These are phyloP conservation scores for Orbilia ellipsospora DNA, from an alignment of 2,329 filamentous ascomycete species.

Conservation along the genomic window DNA sequence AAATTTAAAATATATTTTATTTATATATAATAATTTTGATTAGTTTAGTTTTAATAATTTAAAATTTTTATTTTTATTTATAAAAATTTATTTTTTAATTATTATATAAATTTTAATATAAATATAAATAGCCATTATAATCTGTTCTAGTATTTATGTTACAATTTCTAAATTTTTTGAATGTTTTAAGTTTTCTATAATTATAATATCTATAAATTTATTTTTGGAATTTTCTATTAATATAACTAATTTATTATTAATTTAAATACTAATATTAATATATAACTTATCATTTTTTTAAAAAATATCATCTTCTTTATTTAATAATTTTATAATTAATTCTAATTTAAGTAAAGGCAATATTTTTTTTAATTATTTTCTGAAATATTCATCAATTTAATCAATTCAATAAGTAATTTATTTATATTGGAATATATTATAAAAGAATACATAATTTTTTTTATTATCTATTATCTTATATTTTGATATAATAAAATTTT, in stretches of 20 bases:
- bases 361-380: too few species aligned
- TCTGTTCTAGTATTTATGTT: neutral
- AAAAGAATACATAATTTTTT: too few species aligned
- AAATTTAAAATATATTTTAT: neutral
- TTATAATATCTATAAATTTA: conserved; percentile 5
- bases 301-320: too few species aligned
- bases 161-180: conserved; percentile 3
- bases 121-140: conserved; percentile 1
- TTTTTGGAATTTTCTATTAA: neutral
- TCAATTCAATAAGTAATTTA: too few species aligned
- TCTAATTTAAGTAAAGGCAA: too few species aligned
- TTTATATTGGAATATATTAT: too few species aligned
- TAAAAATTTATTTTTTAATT: neutral
- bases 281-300: too few species aligned
- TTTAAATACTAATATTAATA: neutral
- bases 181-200: neutral
- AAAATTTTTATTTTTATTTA: neutral
- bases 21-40: neutral
- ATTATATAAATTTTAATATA: neutral
- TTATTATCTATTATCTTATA: too few species aligned
- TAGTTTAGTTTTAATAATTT: neutral
- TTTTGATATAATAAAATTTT: too few species aligned
- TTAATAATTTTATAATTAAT: too few species aligned
- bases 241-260: neutral
- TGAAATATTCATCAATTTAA: too few species aligned